Base-by-base conservation (phyloP, 1,284 basidiomycete species). In the Ganoderma boninense region DNA sequence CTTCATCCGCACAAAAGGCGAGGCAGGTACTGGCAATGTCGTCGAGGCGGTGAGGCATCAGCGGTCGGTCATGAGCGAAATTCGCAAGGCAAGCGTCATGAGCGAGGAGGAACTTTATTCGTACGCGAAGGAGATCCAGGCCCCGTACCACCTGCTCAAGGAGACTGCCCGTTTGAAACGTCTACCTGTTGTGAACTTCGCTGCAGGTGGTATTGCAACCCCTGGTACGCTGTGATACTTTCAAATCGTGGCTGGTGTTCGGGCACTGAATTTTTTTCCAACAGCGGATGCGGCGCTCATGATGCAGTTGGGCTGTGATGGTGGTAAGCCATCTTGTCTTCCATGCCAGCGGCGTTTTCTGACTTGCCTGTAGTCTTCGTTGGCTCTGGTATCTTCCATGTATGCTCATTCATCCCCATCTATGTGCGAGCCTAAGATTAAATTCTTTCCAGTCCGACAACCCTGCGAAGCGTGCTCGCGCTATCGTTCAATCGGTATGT, bases 251-350 rank as follows among this genome's bases (percentile, higher is more conserved):
- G 52, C 68, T 46, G 64, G 64, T 26, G 42, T 65, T 13, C 4
- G 49, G 49, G 26, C 23, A 66, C 70, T 57, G 59, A 72, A 56
- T 32, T 56, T 68, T 62, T 13, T 32, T 32, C 49, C 32, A 35
- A 69, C 64, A 93, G 94, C 97, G 74, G 97, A 99, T 81, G 98
- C 97, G 29, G 98, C 98, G 4, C 84, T 99, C 74, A 98, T 99
- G 97, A 99, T 99, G 97, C 97, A 99, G 81, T 90, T 99, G 49
- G 97, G 97, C 63, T 97, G 96, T 81, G 97, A 99, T 80, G 97
- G 98, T 87, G 95, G 95, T 95, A 77, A 74, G 87, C 83, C n/a
- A 65, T 26, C 43, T 23, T 59, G 16, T 23, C 44, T 71, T 62
- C 68, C 68, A 64, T 75, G 62, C 59, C 70, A 44, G 42, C 71